These are phyloP conservation scores for Penicillium palitans DNA, from an alignment of 2,329 filamentous ascomycete genomes.

Conservation along the genomic window DNA sequence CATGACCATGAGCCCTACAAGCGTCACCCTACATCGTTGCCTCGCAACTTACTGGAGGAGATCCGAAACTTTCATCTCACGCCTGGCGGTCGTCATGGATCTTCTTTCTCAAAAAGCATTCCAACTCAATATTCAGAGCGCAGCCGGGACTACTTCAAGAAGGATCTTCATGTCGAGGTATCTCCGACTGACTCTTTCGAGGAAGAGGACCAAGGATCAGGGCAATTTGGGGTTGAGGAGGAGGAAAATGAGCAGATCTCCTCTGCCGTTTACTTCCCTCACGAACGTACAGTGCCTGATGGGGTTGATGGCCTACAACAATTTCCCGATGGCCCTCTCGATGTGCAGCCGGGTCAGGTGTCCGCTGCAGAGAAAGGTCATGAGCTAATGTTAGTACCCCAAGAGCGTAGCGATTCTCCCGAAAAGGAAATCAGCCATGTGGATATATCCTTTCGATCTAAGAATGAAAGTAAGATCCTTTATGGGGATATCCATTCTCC, in stretches of 20 bases:
- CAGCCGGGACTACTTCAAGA: conserved; percentile 31
- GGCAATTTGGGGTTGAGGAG: conserved; percentile 54
- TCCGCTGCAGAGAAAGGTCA: conserved; percentile 29
- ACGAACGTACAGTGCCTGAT: conserved; percentile 50
- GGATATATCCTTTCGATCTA: conserved; percentile 62
- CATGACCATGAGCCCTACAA: conserved; percentile 28
- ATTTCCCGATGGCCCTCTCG: conserved; percentile 22
- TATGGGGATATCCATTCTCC: conserved; percentile 56
- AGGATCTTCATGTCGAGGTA: conserved; percentile 19
- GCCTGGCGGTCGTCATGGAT: conserved; percentile 47
- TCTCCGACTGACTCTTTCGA: conserved; percentile 28
- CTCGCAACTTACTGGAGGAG: conserved; percentile 55
- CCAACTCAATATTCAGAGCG: conserved; percentile 41
- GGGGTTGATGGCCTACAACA: conserved; percentile 28
- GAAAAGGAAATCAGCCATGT: conserved; percentile 52
- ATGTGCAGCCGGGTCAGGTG: conserved; percentile 28
- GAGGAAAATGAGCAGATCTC: conserved; percentile 65
- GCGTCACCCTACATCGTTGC: conserved; percentile 41
- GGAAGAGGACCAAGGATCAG: conserved; percentile 24
- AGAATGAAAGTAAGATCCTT: conserved; percentile 60
- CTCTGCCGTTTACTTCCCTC: conserved; percentile 64
- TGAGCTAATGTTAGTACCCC: conserved; percentile 30
- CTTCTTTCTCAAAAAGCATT: conserved; percentile 47
- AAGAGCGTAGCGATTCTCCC: conserved; percentile 27
- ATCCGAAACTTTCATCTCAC: conserved; percentile 57